phyloP scores from a whole-genome alignment of 192 early-diverging fungal species.

The Coemansia umbellata region DNA sequence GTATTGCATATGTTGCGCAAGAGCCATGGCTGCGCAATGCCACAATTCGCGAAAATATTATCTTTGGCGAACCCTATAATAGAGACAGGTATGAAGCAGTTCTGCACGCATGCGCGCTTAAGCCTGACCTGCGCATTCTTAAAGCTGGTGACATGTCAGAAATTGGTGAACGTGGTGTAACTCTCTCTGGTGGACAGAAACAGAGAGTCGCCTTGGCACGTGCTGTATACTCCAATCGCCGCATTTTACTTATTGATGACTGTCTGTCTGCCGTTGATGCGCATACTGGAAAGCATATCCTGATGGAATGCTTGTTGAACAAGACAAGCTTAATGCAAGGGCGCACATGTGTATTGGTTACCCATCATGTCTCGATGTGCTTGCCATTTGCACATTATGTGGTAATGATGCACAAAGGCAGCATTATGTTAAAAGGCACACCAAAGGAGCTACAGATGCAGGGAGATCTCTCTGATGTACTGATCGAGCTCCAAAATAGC shows the following conservation, averaged over 20 bases:
- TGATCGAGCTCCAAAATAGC: conserved; percentile 7
- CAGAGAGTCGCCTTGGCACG: too few species aligned
- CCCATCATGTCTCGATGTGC: conserved; percentile 72
- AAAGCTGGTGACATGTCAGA: conserved; percentile 83
- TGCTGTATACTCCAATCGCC: conserved; percentile 69
- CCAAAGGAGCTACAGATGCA: conserved; percentile 48
- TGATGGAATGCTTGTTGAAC: conserved; percentile 66
- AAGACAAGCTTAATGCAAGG: conserved; percentile 57
- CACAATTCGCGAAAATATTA: conserved; percentile 73
- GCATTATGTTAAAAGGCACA: conserved; percentile 49
- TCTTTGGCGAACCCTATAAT: conserved; percentile 74
- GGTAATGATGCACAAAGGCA: conserved; percentile 60
- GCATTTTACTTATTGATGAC: conserved; percentile 75
- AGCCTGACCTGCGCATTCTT: conserved; percentile 74
- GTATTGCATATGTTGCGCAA: conserved; percentile 85
- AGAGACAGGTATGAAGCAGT: conserved; percentile 68
- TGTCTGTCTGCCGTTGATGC: conserved; percentile 90
- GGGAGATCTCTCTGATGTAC: conserved; percentile 21
- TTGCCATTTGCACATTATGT: conserved; percentile 45
- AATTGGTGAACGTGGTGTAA: conserved; percentile 83
- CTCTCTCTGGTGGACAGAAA: conserved; percentile 82
- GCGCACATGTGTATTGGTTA: conserved; percentile 80
- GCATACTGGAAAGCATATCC: conserved; percentile 82
- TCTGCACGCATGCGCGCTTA: conserved; percentile 74
- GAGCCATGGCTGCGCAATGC: conserved; percentile 64